Percentiles rank a stretch among this genome's conserved stretches.
phyloP scores from a whole-genome alignment of 192 early-diverging fungal species.

The Backusella morwellensis region DNA sequence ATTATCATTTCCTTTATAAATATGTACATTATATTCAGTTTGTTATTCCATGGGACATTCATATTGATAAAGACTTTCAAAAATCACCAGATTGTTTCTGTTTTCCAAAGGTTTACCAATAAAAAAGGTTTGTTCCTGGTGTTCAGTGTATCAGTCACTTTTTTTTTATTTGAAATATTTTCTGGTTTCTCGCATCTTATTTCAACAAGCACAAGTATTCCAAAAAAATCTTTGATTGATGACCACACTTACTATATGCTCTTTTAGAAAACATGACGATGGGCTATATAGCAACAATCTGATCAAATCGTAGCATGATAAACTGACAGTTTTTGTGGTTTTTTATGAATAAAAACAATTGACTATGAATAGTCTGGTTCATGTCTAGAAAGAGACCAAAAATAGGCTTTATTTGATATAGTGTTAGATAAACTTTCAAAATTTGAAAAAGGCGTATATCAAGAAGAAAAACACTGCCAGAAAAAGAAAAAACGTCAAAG shows the following conservation, averaged over 20 bases:
- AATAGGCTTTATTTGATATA: not conserved
- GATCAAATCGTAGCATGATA: not conserved
- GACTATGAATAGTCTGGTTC: not conserved
- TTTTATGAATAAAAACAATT: not conserved
- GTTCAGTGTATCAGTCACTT: too few species aligned
- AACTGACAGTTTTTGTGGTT: not conserved
- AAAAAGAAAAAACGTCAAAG: not conserved
- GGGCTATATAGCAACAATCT: not conserved
- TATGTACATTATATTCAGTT: too few species aligned
- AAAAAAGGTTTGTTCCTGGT: too few species aligned
- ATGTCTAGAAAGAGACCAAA: not conserved
- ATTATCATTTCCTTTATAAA: too few species aligned
- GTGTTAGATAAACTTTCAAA: not conserved
- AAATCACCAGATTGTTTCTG: too few species aligned
- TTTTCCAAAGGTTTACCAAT: too few species aligned
- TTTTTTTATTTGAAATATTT: not conserved
- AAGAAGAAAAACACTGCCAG: not conserved
- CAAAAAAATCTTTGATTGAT: too few species aligned
- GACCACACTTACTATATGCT: not conserved
- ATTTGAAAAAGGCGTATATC: not conserved
- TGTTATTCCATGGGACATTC: too few species aligned
- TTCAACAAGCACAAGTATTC: too few species aligned
- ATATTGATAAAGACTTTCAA: too few species aligned
- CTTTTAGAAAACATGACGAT: not conserved
- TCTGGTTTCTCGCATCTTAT: too few species aligned